Percentiles rank a stretch among this genome's conserved stretches.
Conservation (phyloP, 192 early-diverging fungal genomes). For the Physocladia obscura region DNA sequence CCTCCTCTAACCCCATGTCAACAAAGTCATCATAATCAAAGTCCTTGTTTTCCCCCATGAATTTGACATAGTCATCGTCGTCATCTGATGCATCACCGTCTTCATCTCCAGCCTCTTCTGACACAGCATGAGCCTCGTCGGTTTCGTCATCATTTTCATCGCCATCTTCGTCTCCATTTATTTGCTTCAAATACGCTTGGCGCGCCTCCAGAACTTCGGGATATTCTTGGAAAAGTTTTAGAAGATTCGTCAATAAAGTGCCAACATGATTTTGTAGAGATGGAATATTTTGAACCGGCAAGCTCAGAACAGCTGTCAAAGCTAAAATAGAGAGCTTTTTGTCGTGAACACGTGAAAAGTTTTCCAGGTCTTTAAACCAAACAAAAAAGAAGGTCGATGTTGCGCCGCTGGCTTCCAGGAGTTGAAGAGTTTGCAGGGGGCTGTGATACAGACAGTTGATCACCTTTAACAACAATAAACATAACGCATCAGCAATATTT, state of each 20-base stretch:
- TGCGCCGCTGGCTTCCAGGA: conserved; percentile 10
- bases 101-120: conserved; percentile 21
- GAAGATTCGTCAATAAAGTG: conserved; percentile 4
- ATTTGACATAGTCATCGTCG: conserved; percentile 26
- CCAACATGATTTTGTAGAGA: conserved; percentile 17
- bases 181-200: conserved; percentile 13
- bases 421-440: conserved; percentile 11
- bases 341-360: conserved; percentile 30
- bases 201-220: conserved; percentile 21
- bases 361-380: conserved; percentile 29
- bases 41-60: neutral
- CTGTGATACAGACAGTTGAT: conserved; percentile 30
- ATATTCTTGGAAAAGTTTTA: conserved; percentile 21
- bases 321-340: conserved; percentile 32
- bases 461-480: neutral
- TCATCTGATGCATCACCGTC: conserved; percentile 25
- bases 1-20: conserved; percentile 28
- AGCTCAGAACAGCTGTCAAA: conserved; percentile 10
- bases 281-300: conserved; percentile 19
- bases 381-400: conserved; percentile 23
- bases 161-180: conserved; percentile 19
- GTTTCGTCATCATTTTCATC: conserved; percentile 26
- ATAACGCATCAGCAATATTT: too few species aligned
- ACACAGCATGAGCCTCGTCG: neutral
- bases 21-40: conserved; percentile 14